Base-by-base conservation (phyloP, 805 yeast species). In the Myxozyma mucilagina region DNA sequence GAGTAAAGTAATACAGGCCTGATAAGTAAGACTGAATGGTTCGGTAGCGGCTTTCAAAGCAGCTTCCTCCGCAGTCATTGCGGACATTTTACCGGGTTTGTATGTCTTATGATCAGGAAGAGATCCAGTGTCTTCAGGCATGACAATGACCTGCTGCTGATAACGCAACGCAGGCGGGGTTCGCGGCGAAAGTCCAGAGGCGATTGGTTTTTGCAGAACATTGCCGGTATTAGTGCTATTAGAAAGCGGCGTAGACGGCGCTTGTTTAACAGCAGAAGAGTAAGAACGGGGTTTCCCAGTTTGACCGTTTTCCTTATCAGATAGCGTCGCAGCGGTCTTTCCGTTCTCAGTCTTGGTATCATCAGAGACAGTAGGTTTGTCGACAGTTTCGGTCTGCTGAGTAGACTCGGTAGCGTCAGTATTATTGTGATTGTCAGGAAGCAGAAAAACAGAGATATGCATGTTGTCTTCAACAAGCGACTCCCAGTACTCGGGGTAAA, bases 401-500 rank as follows among this genome's bases (percentile, higher is more conserved):
- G 44, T 14, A 7, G 52, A 48, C 2, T 41, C 34, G 11, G 36
- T 42, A 48, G 20, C 43, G 13, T 24, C 18, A 13, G 42, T 20
- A 20, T 32, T 10, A 10, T 11, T 50, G 16, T 35, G 29, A 10
- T 44, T 57, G 4, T 58, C 64, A 16, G 66, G 62, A 39, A 63
- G 13, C n/a, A 63, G 48, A 32, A 41, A 35, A 7, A 61, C 41
- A 14, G 51, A 43, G 41, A 63, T 61, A 16, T 59, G 59, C 66
- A 63, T 63, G 29, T 66, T 60, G 39, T 63, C 65, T 42, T 63
- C 66, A 24, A 60, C 61, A 10, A 63, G 47, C n/a, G 63, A 56
- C 39, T 63, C 66, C 66, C 66, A 63, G 53, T 63, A 63, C 24
- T 63, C 65, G 14, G 66, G 66, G 31, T 63, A 63, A 16, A 63